Evolutionary conservation across 73 alveolate species (phyloP).

Genomic region (Stentor roeselii): DNA sequence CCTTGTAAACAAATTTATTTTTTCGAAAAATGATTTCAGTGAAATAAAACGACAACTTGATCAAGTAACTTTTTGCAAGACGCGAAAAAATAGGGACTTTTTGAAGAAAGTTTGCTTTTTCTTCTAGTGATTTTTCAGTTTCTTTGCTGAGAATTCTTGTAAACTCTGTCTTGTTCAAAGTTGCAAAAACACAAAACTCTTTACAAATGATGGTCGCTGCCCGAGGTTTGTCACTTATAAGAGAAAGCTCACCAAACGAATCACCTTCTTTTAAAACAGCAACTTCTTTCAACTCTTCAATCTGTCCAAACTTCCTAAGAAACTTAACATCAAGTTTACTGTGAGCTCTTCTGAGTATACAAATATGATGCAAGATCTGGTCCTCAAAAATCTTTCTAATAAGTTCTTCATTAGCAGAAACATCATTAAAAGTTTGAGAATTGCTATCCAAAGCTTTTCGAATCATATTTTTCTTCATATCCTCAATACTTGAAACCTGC

Average conservation of each 20-base stretch:
- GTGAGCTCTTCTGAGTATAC: constrained; percentile 6
- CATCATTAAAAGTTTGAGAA: neutral
- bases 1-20: constrained; percentile 24
- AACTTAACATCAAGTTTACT: neutral
- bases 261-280: constrained; percentile 31
- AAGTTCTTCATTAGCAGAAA: neutral
- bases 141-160: constrained; percentile 33
- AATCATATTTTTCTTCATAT: neutral
- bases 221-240: constrained; percentile 57
- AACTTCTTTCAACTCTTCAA: constrained; percentile 5
- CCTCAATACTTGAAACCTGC: neutral
- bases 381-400: neutral
- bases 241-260: constrained; percentile 59
- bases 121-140: neutral
- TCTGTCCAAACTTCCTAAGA: neutral
- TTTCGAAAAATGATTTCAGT: neutral
- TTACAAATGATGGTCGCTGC: constrained; percentile 51
- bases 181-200: constrained; percentile 34
- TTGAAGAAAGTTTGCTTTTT: constrained; percentile 26
- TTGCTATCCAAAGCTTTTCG: neutral
- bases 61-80: neutral
- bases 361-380: neutral
- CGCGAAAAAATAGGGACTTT: neutral
- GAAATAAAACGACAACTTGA: neutral
- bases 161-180: constrained; percentile 44